Base-by-base conservation (phyloP, 2,329 filamentous ascomycete genomes). In the Aspergillus hiratsukae region DNA sequence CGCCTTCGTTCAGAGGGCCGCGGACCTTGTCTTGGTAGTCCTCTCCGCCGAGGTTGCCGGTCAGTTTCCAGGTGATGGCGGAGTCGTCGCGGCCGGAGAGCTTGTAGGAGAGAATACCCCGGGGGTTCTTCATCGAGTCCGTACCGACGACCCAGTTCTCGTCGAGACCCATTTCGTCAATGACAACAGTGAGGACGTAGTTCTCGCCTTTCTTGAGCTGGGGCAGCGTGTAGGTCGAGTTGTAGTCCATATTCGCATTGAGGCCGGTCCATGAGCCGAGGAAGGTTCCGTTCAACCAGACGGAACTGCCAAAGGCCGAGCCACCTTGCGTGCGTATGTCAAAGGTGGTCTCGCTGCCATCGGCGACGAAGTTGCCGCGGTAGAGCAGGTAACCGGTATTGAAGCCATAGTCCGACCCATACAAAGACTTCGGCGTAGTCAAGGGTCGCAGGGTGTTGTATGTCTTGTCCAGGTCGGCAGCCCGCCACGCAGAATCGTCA, bases 141-240 rank as follows among this genome's bases (percentile, higher is more conserved):
- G 68, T 64, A 1, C 85, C 86, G 0, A 86, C 81, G 2, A 75
- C 75, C 77, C 82, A 84, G 69, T 88, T 84, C 62, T 88, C 83
- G 57, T 90, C 82, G 0, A 90, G 76, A 0, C 89, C 88, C 75
- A 86, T 89, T 70, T 87, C 87, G 70, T 92, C 89, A 14, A 92
- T 76, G 0, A 91, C 71, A 1, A 91, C 76, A 0, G 88, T 91
- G 60, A 92, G 69, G 10, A 87, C 78, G 66, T 89, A 85, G 0
- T 70, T 63, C 25, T 78, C 75, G 3, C 82, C 84, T 0, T 76
- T 67, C 0, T 67, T 64, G 3, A 89, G 75, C 7, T 75, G 73
- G 0, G 84, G 78, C 0, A 90, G 72, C 0, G 73, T 75, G 67
- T 87, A 86, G 0, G 81, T 87, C 0, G 78, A 73, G 62, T 83